A percentile compares a stretch with the other conserved stretches of the same genome.
Conservation (phyloP, 2,329 filamentous ascomycete genomes). For the Calonectria hawksworthii region DNA sequence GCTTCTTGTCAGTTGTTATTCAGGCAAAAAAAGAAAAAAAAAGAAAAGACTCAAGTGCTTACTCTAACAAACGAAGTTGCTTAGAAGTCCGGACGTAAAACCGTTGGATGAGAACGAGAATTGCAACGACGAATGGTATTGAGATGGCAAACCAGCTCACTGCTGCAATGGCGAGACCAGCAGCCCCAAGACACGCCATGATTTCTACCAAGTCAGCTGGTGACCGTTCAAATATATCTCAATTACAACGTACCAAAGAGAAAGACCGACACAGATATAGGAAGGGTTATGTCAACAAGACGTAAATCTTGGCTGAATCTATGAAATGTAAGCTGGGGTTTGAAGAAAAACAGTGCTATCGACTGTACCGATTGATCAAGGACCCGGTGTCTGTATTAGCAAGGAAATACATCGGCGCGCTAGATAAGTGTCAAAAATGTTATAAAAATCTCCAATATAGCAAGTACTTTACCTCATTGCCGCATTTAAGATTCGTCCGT, state of each 20-base stretch:
- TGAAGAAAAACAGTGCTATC: accelerated
- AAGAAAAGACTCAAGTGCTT: background rate
- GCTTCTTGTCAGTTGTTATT: background rate
- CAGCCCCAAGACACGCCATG: slow-evolving; percentile 56
- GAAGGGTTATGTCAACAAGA: slow-evolving; percentile 56
- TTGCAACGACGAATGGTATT: slow-evolving; percentile 58
- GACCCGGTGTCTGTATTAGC: slow-evolving; percentile 47
- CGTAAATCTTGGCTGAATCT: slow-evolving; percentile 60
- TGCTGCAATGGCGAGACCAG: slow-evolving; percentile 59
- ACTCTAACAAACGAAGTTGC: slow-evolving; percentile 66
- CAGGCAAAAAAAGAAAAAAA: too few species aligned
- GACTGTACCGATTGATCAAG: slow-evolving; percentile 44
- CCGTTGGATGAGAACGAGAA: slow-evolving; percentile 61
- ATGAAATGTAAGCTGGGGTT: slow-evolving; percentile 18
- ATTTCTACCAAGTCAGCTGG: slow-evolving; percentile 39
- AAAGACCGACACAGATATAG: slow-evolving; percentile 43
- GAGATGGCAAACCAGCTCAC: slow-evolving; percentile 61
- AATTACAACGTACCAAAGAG: slow-evolving; percentile 41
- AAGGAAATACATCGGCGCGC: slow-evolving; percentile 46
- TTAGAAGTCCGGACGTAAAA: slow-evolving; percentile 69
- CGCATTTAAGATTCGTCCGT: slow-evolving; percentile 41
- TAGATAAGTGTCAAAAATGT: slow-evolving; percentile 14
- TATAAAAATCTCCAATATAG: accelerated
- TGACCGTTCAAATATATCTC: accelerated
- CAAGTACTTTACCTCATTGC: slow-evolving; percentile 41